Evolutionary conservation across 2,329 filamentous ascomycete genomes (phyloP).

Genomic region (Madurella fahalii): DNA sequence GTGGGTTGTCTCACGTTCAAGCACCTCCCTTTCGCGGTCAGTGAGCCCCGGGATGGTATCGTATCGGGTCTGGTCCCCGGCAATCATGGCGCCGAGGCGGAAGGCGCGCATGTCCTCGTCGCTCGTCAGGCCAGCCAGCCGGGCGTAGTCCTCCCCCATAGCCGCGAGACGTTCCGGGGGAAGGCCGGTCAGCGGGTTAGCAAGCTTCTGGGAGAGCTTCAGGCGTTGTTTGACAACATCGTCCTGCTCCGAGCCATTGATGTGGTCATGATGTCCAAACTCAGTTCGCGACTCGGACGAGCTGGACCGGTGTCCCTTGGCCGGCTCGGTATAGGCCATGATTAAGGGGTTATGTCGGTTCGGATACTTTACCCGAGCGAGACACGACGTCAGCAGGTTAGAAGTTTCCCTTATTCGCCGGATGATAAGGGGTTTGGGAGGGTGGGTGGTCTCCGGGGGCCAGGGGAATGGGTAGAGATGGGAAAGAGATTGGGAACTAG

Average conservation of each 20-base stretch:
- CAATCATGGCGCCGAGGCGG: constrained; percentile 55
- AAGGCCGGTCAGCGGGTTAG: constrained; percentile 41
- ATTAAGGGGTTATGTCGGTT: neutral
- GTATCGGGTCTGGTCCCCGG: constrained; percentile 48
- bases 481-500: too few species aligned
- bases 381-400: neutral
- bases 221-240: constrained; percentile 30
- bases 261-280: constrained; percentile 14
- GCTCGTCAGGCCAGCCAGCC: constrained; percentile 49
- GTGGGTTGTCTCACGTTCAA: constrained; percentile 59
- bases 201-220: constrained; percentile 36
- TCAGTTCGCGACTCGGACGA: constrained; percentile 11
- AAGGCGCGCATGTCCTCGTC: constrained; percentile 57
- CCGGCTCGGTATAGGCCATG: constrained; percentile 2
- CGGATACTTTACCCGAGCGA: neutral
- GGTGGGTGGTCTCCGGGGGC: too few species aligned
- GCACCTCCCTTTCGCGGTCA: constrained; percentile 51
- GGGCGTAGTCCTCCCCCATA: constrained; percentile 56
- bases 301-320: constrained; percentile 13
- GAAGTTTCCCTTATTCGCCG: too few species aligned
- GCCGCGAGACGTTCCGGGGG: constrained; percentile 45
- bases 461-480: too few species aligned
- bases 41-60: constrained; percentile 50
- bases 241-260: constrained; percentile 15
- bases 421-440: too few species aligned